phyloP scores from a whole-genome alignment of 257 asterid genomes.

The Ehretia macrophylla region DNA sequence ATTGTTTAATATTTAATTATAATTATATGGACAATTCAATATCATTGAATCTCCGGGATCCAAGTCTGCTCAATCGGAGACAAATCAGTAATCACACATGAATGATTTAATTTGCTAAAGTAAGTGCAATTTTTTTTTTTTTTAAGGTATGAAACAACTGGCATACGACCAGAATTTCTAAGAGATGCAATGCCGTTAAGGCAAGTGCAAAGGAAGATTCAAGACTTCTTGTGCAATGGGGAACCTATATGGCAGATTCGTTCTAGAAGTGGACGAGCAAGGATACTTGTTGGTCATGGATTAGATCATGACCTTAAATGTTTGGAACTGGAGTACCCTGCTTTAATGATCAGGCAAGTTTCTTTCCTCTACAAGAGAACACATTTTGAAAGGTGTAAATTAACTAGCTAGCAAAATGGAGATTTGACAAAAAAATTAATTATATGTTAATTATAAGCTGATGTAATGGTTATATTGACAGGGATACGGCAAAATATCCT shows the following conservation, averaged over 20 bases:
- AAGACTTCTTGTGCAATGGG: slow-evolving; percentile 81
- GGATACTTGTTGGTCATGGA: slow-evolving; percentile 85
- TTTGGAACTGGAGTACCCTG: slow-evolving; percentile 72
- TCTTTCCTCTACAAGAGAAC: not conserved
- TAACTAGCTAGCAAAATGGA: too few relatives aligned
- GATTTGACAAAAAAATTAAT: too few relatives aligned
- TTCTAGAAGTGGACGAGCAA: slow-evolving; percentile 66
- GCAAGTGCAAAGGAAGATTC: slow-evolving; percentile 73
- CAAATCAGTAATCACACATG: too few relatives aligned
- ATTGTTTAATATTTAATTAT: too few relatives aligned
- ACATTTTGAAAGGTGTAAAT: not conserved
- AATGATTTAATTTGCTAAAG: too few relatives aligned
- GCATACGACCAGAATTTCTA: slow-evolving; percentile 63
- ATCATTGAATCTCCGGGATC: too few relatives aligned
- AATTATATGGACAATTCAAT: too few relatives aligned
- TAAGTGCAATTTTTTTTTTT: too few relatives aligned
- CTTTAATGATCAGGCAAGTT: slow-evolving; percentile 59
- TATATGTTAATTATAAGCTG: not conserved
- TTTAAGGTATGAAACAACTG: slow-evolving; percentile 75
- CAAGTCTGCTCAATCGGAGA: too few relatives aligned
- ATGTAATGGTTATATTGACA: slow-evolving; percentile 17
- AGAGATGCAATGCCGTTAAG: slow-evolving; percentile 73
- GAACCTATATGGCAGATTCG: slow-evolving; percentile 89
- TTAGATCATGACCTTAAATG: slow-evolving; percentile 80
- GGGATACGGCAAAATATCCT: slow-evolving; percentile 87